A percentile compares a stretch with the other conserved stretches of the same genome.
Evolutionary conservation across 257 asterid species (phyloP).

Genomic region (Oldenlandia corymbosa): DNA sequence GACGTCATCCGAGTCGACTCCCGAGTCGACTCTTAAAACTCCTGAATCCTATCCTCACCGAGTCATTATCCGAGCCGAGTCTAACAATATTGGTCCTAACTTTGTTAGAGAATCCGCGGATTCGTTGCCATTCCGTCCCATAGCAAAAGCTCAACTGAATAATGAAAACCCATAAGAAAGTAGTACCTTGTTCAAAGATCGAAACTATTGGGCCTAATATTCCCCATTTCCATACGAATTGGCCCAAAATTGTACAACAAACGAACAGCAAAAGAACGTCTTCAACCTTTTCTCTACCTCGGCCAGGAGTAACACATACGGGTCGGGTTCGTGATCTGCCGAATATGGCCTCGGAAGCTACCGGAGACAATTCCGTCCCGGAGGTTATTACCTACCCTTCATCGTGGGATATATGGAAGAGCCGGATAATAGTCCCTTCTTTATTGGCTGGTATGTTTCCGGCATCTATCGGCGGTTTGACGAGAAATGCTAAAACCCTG

Average conservation of each 20-base stretch:
- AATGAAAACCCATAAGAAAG: too few species aligned
- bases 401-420: constrained; percentile 45
- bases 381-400: constrained; percentile 31
- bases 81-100: too few species aligned
- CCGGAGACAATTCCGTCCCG: constrained; percentile 19
- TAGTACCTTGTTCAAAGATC: too few species aligned
- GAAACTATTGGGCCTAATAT: not conserved
- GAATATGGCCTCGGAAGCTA: constrained; percentile 26
- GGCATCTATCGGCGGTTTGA: not conserved
- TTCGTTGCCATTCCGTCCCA: too few species aligned
- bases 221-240: not conserved
- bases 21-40: too few species aligned
- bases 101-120: too few species aligned
- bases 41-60: too few species aligned
- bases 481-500: constrained; percentile 1
- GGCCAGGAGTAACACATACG: too few species aligned
- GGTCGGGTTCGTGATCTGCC: not conserved
- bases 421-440: constrained; percentile 65
- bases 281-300: too few species aligned
- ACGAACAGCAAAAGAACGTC: not conserved
- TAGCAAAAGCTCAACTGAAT: too few species aligned
- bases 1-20: too few species aligned
- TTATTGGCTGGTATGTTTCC: constrained; percentile 56
- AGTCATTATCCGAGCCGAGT: too few species aligned
- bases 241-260: not conserved